Evolutionary conservation across 1,139 yeast species (phyloP).

Genomic region (Taphrina confusa): DNA sequence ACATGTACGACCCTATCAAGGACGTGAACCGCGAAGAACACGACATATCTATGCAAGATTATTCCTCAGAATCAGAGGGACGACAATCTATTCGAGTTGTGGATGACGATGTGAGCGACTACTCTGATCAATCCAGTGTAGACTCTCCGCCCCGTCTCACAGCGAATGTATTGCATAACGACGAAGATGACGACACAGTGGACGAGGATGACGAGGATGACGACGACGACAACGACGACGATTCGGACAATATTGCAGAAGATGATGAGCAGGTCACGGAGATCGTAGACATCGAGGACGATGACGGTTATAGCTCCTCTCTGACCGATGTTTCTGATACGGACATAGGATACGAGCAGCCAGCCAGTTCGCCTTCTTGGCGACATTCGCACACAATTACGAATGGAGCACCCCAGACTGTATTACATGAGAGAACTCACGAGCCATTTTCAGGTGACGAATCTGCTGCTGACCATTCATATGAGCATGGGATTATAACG

Average conservation of each 20-base stretch:
- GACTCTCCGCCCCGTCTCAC: too few relatives aligned
- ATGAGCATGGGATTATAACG: not conserved
- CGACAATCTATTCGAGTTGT: not conserved
- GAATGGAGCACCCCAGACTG: too few relatives aligned
- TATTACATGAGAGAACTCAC: too few relatives aligned
- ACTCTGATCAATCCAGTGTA: too few relatives aligned
- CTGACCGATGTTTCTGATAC: constrained; percentile 1
- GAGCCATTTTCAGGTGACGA: too few relatives aligned
- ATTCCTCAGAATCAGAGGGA: not conserved
- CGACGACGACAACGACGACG: constrained; percentile 1
- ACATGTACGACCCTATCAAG: constrained; percentile 21
- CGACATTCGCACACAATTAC: too few relatives aligned
- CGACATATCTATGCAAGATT: not conserved
- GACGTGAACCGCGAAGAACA: constrained; percentile 2
- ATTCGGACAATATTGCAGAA: not conserved
- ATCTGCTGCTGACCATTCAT: too few relatives aligned
- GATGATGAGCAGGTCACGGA: not conserved
- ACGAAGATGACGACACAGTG: not conserved
- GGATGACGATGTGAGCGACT: too few relatives aligned
- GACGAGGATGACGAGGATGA: not conserved
- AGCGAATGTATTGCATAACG: too few relatives aligned
- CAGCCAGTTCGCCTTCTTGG: constrained; percentile 3
- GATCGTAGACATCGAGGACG: not conserved
- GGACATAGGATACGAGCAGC: not conserved
- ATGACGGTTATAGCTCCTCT: constrained; percentile 1